These are phyloP conservation scores for Pythium sukuiense DNA, from an alignment of 352 stramenopile species.

Conservation along the genomic window DNA sequence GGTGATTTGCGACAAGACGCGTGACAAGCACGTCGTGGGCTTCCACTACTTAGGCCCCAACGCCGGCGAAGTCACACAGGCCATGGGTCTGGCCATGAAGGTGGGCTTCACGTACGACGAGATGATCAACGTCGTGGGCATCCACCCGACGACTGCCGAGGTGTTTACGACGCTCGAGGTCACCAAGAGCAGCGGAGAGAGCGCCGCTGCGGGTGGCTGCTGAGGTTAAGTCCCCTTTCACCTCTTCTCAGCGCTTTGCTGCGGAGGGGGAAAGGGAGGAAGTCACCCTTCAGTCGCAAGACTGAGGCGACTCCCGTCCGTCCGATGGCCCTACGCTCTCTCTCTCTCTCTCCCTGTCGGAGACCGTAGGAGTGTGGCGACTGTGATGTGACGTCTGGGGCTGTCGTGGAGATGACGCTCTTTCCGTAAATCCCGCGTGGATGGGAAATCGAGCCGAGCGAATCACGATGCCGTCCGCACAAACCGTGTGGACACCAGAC, in stretches of 20 bases:
- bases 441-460: slow-evolving; percentile 75
- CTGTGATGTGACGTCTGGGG: slow-evolving; percentile 23
- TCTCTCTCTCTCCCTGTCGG: neutral
- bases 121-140: slow-evolving; percentile 93
- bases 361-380: neutral
- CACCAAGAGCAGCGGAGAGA: slow-evolving; percentile 93
- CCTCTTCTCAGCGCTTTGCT: slow-evolving; percentile 7
- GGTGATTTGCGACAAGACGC: slow-evolving; percentile 91
- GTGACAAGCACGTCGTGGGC: slow-evolving; percentile 91
- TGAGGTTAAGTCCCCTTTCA: slow-evolving; percentile 89
- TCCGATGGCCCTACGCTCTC: neutral
- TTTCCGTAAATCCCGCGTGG: slow-evolving; percentile 69
- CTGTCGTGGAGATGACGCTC: slow-evolving; percentile 70
- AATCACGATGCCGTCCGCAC: slow-evolving; percentile 5
- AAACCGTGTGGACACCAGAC: slow-evolving; percentile 5
- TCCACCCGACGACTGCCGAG: slow-evolving; percentile 96
- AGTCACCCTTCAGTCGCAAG: slow-evolving; percentile 7
- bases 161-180: slow-evolving; percentile 94
- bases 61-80: slow-evolving; percentile 94
- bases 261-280: slow-evolving; percentile 21
- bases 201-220: slow-evolving; percentile 93
- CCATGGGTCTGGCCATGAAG: slow-evolving; percentile 95
- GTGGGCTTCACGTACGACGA: slow-evolving; percentile 93
- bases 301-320: slow-evolving; percentile 1
- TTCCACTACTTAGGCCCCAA: slow-evolving; percentile 99